Evolutionary conservation across 1,139 yeast species (phyloP).

Genomic region (Chernovozyma sophiae-reginae): DNA sequence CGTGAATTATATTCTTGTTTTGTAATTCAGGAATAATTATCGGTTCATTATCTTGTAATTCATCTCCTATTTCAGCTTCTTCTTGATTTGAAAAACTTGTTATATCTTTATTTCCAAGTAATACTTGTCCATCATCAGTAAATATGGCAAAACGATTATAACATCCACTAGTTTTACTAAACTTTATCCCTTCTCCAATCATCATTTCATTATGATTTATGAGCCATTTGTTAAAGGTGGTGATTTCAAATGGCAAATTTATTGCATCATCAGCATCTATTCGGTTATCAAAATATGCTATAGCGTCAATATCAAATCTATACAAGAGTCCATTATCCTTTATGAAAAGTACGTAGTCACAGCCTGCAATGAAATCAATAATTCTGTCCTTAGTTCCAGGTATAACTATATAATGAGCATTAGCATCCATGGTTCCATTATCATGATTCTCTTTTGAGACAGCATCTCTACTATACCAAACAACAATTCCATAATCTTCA

Average conservation of each 20-base stretch:
- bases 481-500: conserved; percentile 50
- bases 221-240: conserved; percentile 29
- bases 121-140: conserved; percentile 47
- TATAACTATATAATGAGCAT: conserved; percentile 39
- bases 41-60: conserved; percentile 18
- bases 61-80: conserved; percentile 3
- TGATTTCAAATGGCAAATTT: conserved; percentile 6
- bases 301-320: conserved; percentile 32
- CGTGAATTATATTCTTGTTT: conserved; percentile 46
- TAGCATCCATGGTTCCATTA: conserved; percentile 13
- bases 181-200: conserved; percentile 18
- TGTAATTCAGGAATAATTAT: conserved; percentile 43
- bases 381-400: conserved; percentile 38
- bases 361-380: conserved; percentile 56
- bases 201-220: conserved; percentile 13
- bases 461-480: conserved; percentile 52
- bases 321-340: conserved; percentile 43
- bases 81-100: conserved; percentile 9
- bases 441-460: conserved; percentile 21
- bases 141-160: conserved; percentile 51
- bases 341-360: conserved; percentile 48
- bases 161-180: conserved; percentile 48
- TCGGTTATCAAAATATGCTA: conserved; percentile 4
- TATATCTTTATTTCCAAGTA: conserved; percentile 34
- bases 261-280: conserved; percentile 3